Conservation (phyloP, 148 eudicot species). For the Euryodendron excelsum region DNA sequence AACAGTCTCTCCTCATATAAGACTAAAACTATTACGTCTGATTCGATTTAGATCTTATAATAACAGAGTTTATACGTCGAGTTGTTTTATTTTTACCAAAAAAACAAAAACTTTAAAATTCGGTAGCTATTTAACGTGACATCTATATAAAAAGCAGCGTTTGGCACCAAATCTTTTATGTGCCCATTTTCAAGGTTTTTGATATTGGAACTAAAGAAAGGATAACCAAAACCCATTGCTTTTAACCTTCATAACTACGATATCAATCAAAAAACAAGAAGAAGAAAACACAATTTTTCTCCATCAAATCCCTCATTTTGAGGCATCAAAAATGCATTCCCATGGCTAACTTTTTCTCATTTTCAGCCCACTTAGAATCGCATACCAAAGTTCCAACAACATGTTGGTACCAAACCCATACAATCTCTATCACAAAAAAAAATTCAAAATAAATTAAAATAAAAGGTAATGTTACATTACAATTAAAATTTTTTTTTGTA, state of each 20-base stretch:
- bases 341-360: background rate
- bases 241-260: background rate
- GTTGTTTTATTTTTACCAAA: too few species aligned
- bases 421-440: too few species aligned
- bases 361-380: conserved; percentile 1
- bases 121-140: background rate
- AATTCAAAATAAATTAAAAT: too few species aligned
- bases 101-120: too few species aligned
- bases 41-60: too few species aligned
- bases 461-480: too few species aligned
- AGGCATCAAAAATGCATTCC: conserved; percentile 1
- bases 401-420: background rate
- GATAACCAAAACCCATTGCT: background rate
- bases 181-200: background rate
- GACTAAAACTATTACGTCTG: too few species aligned
- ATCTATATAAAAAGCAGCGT: background rate
- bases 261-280: background rate
- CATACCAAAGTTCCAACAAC: background rate
- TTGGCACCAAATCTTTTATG: background rate
- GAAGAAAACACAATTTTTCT: background rate
- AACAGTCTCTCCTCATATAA: too few species aligned
- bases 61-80: too few species aligned
- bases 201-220: background rate
- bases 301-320: background rate
- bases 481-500: too few species aligned